phyloP scores from a whole-genome alignment of 2,329 filamentous ascomycete species.

The Aureobasidium subglaciale region DNA sequence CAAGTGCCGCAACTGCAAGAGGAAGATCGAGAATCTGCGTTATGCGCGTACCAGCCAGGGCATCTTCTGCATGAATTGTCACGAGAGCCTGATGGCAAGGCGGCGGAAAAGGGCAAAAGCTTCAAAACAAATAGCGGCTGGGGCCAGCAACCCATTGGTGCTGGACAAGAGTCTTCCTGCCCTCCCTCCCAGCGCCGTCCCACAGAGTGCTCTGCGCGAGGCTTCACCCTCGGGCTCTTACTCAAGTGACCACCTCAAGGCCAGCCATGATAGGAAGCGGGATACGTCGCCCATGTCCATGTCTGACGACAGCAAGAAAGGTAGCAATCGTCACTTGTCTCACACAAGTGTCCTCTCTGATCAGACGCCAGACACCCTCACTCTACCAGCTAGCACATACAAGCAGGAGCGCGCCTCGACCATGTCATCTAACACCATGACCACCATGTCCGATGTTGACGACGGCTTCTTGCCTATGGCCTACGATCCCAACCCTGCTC shows the following conservation, averaged over 20 bases:
- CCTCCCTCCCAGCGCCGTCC: constrained; percentile 67
- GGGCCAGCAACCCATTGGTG: constrained; percentile 48
- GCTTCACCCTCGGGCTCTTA: constrained; percentile 55
- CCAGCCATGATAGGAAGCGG: constrained; percentile 18
- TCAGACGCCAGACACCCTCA: constrained; percentile 48
- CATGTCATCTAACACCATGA: constrained; percentile 39
- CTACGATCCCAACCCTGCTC: constrained; percentile 41
- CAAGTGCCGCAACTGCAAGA: constrained; percentile 94
- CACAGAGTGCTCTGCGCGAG: constrained; percentile 55
- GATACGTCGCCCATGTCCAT: constrained; percentile 30
- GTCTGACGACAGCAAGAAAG: constrained; percentile 22
- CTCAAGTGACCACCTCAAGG: constrained; percentile 48
- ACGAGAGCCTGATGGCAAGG: constrained; percentile 91
- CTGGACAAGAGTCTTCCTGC: constrained; percentile 91
- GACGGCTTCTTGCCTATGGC: constrained; percentile 50
- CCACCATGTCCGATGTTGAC: constrained; percentile 48
- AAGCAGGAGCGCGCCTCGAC: constrained; percentile 69
- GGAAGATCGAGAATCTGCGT: constrained; percentile 95
- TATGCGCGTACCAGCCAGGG: constrained; percentile 97
- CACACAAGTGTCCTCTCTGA: constrained; percentile 13
- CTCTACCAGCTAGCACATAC: constrained; percentile 69
- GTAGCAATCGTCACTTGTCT: constrained; percentile 7
- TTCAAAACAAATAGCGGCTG: constrained; percentile 25
- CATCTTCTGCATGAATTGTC: constrained; percentile 99
- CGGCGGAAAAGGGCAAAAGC: constrained; percentile 77